phyloP scores from a whole-genome alignment of 345 rosid genomes.

The Syzygium jambos region DNA sequence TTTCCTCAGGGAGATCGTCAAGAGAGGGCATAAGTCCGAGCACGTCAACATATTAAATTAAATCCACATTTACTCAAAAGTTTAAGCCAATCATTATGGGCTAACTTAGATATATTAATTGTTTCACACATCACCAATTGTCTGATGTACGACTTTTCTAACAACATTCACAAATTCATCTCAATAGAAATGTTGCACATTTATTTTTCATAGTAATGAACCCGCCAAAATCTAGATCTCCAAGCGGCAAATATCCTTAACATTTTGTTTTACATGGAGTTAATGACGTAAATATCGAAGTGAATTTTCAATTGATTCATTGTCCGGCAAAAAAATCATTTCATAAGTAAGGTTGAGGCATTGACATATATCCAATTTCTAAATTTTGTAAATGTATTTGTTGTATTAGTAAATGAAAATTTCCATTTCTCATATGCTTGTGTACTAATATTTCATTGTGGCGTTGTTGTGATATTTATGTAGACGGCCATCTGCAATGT shows the following conservation, averaged over 20 bases:
- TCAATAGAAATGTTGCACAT: not conserved
- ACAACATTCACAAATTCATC: not conserved
- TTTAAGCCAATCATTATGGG: not conserved
- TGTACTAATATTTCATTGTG: not conserved
- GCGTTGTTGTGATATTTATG: not conserved
- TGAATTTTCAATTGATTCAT: not conserved
- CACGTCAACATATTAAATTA: not conserved
- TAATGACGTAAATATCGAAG: not conserved
- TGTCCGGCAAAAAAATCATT: not conserved
- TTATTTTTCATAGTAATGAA: not conserved
- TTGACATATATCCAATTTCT: not conserved
- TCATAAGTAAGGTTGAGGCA: not conserved
- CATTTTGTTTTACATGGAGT: not conserved
- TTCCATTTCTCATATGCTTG: not conserved
- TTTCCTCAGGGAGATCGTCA: not conserved
- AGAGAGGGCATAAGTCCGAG: accelerated
- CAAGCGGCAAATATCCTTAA: not conserved
- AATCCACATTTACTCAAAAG: not conserved
- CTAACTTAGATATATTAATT: no score
- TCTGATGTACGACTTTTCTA: not conserved
- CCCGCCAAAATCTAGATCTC: not conserved
- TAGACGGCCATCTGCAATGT: not conserved
- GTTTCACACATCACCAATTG: not conserved
- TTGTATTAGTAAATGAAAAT: not conserved
- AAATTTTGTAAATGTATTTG: not conserved